Evolutionary conservation across 495 filamentous ascomycete species (phyloP).

Genomic region (Chaetomidium leptoderma): DNA sequence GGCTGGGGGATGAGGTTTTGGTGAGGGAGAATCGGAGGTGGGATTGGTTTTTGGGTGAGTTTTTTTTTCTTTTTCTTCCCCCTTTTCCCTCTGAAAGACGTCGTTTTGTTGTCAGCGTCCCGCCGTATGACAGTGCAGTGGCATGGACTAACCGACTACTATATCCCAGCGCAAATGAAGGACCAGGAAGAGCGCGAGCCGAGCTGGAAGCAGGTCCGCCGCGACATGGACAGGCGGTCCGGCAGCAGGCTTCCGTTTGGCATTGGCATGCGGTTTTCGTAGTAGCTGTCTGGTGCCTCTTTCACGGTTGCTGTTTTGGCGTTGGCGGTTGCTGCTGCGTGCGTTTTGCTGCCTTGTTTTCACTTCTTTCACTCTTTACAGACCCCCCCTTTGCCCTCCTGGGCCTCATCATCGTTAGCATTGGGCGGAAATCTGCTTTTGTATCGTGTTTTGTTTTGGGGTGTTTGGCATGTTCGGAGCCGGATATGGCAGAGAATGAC

Average conservation of each 20-base stretch:
- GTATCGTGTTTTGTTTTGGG: neutral
- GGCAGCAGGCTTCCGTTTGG: constrained; percentile 32
- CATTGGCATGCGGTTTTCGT: constrained; percentile 27
- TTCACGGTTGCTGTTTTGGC: neutral
- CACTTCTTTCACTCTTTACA: constrained; percentile 4
- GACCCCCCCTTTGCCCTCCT: neutral
- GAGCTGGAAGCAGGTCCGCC: constrained; percentile 44
- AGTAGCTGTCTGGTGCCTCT: neutral
- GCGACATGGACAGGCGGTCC: constrained; percentile 24
- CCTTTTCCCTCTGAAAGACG: constrained; percentile 2
- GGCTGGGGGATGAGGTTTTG: constrained; percentile 43
- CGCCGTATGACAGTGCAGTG: no score
- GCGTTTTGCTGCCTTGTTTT: neutral
- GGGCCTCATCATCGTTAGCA: constrained; percentile 11
- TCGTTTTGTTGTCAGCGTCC: no score
- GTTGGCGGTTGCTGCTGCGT: neutral
- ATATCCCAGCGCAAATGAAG: constrained; percentile 39
- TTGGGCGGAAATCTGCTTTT: constrained; percentile 14
- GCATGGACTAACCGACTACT: neutral
- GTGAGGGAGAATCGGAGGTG: constrained; percentile 44
- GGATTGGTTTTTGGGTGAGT: constrained; percentile 48
- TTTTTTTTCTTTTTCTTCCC: neutral
- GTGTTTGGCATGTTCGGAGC: neutral
- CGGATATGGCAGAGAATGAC: neutral
- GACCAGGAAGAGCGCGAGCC: constrained; percentile 46